A percentile compares a stretch with the other conserved stretches of the same genome.
Conservation (phyloP, 2,329 filamentous ascomycete genomes). For the Xylaria sp. region DNA sequence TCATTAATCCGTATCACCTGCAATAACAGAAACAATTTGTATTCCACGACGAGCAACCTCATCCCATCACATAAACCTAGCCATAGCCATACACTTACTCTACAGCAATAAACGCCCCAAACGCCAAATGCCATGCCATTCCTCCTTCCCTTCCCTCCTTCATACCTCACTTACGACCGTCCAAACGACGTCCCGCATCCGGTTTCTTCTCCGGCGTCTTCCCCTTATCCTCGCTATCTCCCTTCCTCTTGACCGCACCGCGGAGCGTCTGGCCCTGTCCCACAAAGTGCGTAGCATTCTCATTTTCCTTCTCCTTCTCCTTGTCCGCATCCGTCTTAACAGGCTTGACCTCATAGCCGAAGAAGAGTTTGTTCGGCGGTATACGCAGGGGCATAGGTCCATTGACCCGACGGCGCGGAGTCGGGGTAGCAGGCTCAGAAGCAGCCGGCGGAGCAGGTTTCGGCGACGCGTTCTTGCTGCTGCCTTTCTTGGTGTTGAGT, state of each 20-base stretch:
- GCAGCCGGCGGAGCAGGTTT: slow-evolving; percentile 68
- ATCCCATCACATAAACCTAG: slow-evolving; percentile 2
- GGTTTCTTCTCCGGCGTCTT: slow-evolving; percentile 46
- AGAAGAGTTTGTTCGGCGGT: slow-evolving; percentile 87
- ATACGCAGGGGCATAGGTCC: slow-evolving; percentile 83
- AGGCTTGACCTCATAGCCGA: slow-evolving; percentile 89
- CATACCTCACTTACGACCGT: slow-evolving; percentile 34
- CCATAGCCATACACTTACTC: no score
- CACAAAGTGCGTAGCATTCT: slow-evolving; percentile 67
- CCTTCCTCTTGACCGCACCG: slow-evolving; percentile 66
- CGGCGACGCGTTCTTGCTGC: slow-evolving; percentile 62
- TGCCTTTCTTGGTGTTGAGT: slow-evolving; percentile 74
- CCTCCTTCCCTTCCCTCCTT: neutral
- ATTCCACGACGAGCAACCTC: neutral
- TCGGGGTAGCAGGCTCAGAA: slow-evolving; percentile 31
- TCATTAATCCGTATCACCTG: no score
- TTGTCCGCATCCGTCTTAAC: slow-evolving; percentile 72
- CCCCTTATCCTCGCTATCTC: slow-evolving; percentile 43
- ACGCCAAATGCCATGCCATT: slow-evolving; percentile 18
- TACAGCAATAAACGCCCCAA: slow-evolving; percentile 12
- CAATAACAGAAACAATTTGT: no score
- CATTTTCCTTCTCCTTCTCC: slow-evolving; percentile 56
- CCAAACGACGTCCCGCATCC: slow-evolving; percentile 40
- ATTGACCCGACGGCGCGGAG: slow-evolving; percentile 52
- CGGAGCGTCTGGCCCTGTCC: slow-evolving; percentile 79